Percentiles rank a stretch among this genome's conserved stretches.
phyloP scores from a whole-genome alignment of 108 stramenopile species.

The Fragilaria crotonensis region DNA sequence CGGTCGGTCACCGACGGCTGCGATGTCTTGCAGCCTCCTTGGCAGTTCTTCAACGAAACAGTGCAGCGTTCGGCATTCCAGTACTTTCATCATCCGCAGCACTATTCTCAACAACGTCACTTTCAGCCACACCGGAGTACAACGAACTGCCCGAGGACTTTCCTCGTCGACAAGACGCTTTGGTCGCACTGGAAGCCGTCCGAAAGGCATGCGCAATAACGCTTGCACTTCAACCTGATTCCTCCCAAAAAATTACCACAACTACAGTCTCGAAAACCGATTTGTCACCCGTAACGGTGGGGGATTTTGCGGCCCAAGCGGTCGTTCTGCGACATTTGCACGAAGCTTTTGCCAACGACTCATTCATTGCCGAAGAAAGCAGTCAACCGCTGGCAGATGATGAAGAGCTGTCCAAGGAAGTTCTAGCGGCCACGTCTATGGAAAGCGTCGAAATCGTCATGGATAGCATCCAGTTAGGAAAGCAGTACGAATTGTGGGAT shows the following conservation, averaged over 20 bases:
- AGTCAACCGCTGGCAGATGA: conserved; percentile 21
- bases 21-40: too few relatives aligned
- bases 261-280: conserved; percentile 38
- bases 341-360: conserved; percentile 26
- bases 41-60: too few relatives aligned
- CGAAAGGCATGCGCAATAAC: conserved; percentile 31
- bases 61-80: too few relatives aligned
- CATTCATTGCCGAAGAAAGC: conserved; percentile 54
- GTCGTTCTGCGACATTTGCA: conserved; percentile 31
- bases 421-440: conserved; percentile 1
- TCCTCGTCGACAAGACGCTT: conserved; percentile 16
- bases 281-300: conserved; percentile 56
- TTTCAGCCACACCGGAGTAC: not conserved
- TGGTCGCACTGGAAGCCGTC: conserved; percentile 30
- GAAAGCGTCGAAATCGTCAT: conserved; percentile 15
- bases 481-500: conserved; percentile 11
- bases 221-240: conserved; percentile 20
- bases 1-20: too few relatives aligned
- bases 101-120: too few relatives aligned
- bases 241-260: not conserved
- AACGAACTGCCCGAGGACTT: not conserved
- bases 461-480: conserved; percentile 39
- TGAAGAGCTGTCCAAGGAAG: conserved; percentile 17
- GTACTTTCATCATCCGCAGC: too few relatives aligned
- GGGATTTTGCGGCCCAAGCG: conserved; percentile 58